Percentiles rank a stretch among this genome's conserved stretches.
These are phyloP conservation scores for Inonotus hispidus DNA, from an alignment of 1,284 basidiomycete species.

Conservation along the genomic window DNA sequence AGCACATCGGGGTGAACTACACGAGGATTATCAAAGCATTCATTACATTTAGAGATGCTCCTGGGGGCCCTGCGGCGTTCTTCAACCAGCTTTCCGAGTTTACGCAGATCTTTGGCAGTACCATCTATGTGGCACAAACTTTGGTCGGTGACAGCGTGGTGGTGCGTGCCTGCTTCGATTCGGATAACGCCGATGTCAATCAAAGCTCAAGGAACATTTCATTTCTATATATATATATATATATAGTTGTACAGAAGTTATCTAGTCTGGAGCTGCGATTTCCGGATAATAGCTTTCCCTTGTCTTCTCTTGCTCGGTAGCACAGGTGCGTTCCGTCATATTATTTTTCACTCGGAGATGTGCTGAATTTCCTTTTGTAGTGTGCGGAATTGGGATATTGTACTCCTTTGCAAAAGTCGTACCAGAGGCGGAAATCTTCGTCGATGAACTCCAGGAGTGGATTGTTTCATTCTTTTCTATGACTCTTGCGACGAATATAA, in stretches of 20 bases:
- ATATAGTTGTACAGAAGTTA: conserved; percentile 11
- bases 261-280: conserved; percentile 4
- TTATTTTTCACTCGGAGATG: no score
- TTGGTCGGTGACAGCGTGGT: conserved; percentile 17
- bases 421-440: conserved; percentile 8
- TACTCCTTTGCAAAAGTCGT: conserved; percentile 3
- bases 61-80: conserved; percentile 18
- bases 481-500: conserved; percentile 20
- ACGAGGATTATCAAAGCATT: conserved; percentile 20
- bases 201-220: background rate
- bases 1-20: conserved; percentile 21
- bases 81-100: conserved; percentile 19
- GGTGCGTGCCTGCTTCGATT: conserved; percentile 3
- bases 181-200: background rate
- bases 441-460: conserved; percentile 13
- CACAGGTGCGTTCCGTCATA: background rate
- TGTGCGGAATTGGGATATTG: background rate
- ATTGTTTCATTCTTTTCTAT: conserved; percentile 20
- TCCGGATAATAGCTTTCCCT: background rate
- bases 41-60: conserved; percentile 13
- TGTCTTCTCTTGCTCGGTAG: background rate
- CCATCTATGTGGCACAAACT: conserved; percentile 20
- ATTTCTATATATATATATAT: no score
- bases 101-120: conserved; percentile 18
- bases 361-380: background rate